Evolutionary conservation across 164 flowering plant genomes (phyloP).

Genomic region (Warburgia ugandensis): DNA sequence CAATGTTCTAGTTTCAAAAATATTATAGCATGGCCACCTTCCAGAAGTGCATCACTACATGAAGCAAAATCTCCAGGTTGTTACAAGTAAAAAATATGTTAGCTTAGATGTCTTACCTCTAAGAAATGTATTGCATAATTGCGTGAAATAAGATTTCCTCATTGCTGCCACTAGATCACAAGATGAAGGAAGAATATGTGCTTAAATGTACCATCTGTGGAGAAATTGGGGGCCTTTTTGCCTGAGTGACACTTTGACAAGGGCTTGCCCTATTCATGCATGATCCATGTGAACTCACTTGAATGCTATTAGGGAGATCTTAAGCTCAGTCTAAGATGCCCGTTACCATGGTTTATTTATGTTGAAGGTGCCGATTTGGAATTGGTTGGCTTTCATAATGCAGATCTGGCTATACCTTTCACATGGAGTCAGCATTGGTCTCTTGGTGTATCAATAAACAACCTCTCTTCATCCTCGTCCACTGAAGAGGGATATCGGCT

Average conservation of each 20-base stretch:
- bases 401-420: conserved; percentile 92
- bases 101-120: neutral
- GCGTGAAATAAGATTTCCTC: no score
- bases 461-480: conserved; percentile 61
- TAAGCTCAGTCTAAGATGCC: conserved; percentile 56
- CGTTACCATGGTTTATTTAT: conserved; percentile 83
- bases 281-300: conserved; percentile 50
- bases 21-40: neutral
- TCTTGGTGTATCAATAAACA: conserved; percentile 89
- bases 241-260: conserved; percentile 22
- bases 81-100: no score
- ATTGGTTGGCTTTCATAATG: conserved; percentile 99
- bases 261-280: conserved; percentile 36
- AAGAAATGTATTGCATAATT: neutral
- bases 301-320: conserved; percentile 49
- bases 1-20: conserved; percentile 2
- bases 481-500: conserved; percentile 79
- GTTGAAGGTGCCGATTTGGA: conserved; percentile 87
- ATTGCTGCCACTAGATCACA: conserved; percentile 1
- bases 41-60: neutral
- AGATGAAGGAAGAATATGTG: conserved; percentile 2
- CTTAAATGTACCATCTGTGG: conserved; percentile 8
- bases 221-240: conserved; percentile 19
- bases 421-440: conserved; percentile 82
- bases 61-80: neutral